Evolutionary conservation across 2,329 filamentous ascomycete species (phyloP), one percentile per base, ranked within the genome.

Genomic region (Fusarium duplospermum): DNA sequence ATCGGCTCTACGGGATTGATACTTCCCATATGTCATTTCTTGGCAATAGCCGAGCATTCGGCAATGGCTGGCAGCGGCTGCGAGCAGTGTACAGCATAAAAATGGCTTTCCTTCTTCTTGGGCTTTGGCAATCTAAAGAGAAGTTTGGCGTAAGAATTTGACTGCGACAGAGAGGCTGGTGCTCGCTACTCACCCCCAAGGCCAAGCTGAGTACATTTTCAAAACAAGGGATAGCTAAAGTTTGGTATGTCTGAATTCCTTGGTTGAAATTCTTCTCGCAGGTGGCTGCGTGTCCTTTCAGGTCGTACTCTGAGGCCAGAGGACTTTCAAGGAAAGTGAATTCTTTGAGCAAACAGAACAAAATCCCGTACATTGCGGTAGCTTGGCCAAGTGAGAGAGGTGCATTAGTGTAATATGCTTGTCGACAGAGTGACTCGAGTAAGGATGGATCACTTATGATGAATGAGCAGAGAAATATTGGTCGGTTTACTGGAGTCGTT

Each of bases 31-130:
- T 22, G 40, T 62, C 18, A 29, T 50, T 42, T 62, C 59, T 22
- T 62, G 59, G 31, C 59, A 62, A 52, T 62, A 62, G 18, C 59
- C 59, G 22, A 62, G 59, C 40, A 62, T 62, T 6, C 59, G 59
- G 14, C 59, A 62, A 36, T 62, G 59, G 38, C 59, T 62, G 3
- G 59, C 40, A 8, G 59, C 59, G 10, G 59, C 29, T 50, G 59
- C 59, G 5, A 62, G 11, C 8, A 62, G 59, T 3, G 59, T 62
- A 62, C 59, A 62, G 59, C 38, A 62, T 33, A 62, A 20, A 14
- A 62, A 62, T 33, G 59, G 59, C 3, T 62, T 62, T 20, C 42
- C 59, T 27, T 62, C 24, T 35, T 62, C 59, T 24, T 62, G 59
- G 13, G 59, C 59, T 62, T 62, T 62, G n/a, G 59, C 45, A 13